phyloP scores from a whole-genome alignment of 345 rosid species.

The Populus simonii region DNA sequence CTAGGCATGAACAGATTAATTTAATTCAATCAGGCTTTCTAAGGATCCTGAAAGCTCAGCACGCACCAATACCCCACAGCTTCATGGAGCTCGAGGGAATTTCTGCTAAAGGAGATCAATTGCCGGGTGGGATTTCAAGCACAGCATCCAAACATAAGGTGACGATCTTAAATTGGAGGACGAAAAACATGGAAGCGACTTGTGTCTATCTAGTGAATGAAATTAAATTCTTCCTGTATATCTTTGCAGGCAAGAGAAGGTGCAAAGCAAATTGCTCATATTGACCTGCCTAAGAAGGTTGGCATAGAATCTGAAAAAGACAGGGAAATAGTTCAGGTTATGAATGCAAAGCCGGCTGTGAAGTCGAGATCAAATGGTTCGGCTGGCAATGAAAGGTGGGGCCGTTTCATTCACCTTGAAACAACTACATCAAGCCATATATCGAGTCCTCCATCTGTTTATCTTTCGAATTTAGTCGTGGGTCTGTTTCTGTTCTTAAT shows the following conservation, averaged over 20 bases:
- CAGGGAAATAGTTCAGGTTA: background rate
- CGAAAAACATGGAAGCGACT: background rate
- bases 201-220: background rate
- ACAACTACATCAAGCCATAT: background rate
- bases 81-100: background rate
- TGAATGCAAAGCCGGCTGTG: background rate
- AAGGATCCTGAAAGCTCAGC: background rate
- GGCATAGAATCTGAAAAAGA: background rate
- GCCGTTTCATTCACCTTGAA: slow-evolving; percentile 10
- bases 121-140: too few species aligned
- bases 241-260: slow-evolving; percentile 10
- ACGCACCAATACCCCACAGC: background rate
- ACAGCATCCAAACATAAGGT: background rate
- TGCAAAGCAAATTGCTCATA: background rate
- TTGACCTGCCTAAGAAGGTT: background rate
- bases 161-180: background rate
- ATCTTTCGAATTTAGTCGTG: slow-evolving; percentile 12
- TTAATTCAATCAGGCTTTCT: background rate
- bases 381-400: background rate
- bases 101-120: background rate
- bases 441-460: slow-evolving; percentile 13
- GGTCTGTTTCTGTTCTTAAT: slow-evolving; percentile 14
- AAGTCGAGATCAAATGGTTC: background rate
- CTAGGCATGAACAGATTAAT: background rate
- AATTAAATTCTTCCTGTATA: background rate